Evolutionary conservation across 129 eudicot genomes (phyloP).

Genomic region (Erigeron canadensis): DNA sequence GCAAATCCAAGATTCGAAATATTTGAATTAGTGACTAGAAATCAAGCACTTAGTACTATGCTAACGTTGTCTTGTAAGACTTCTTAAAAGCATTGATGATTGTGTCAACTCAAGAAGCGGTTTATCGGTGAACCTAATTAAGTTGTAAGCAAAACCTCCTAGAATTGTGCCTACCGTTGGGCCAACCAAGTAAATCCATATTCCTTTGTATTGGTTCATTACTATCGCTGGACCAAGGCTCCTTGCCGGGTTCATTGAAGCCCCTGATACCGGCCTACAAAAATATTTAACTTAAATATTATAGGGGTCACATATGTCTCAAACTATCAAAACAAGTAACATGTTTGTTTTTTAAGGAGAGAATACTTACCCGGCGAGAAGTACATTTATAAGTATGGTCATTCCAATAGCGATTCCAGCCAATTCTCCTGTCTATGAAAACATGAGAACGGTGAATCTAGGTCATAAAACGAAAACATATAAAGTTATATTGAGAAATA

Average conservation of each 20-base stretch:
- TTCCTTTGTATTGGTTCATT: slow-evolving; percentile 39
- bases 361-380: slow-evolving; percentile 48
- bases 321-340: no score
- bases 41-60: background rate
- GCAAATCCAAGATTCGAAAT: background rate
- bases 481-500: background rate
- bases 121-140: slow-evolving; percentile 57
- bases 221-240: slow-evolving; percentile 67
- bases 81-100: slow-evolving; percentile 17
- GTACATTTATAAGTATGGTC: slow-evolving; percentile 53
- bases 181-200: slow-evolving; percentile 63
- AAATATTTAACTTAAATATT: background rate
- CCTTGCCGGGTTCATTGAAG: slow-evolving; percentile 77
- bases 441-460: background rate
- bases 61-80: slow-evolving; percentile 1
- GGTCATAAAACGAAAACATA: background rate
- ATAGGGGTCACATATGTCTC: no score
- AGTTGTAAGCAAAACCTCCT: slow-evolving; percentile 56
- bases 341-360: no score
- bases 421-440: slow-evolving; percentile 56
- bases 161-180: slow-evolving; percentile 50
- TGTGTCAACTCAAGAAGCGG: slow-evolving; percentile 57
- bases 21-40: background rate
- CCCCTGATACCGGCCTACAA: slow-evolving; percentile 63
- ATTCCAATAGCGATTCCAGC: slow-evolving; percentile 76